phyloP scores from a whole-genome alignment of 805 yeast genomes.

The Candida takata region DNA sequence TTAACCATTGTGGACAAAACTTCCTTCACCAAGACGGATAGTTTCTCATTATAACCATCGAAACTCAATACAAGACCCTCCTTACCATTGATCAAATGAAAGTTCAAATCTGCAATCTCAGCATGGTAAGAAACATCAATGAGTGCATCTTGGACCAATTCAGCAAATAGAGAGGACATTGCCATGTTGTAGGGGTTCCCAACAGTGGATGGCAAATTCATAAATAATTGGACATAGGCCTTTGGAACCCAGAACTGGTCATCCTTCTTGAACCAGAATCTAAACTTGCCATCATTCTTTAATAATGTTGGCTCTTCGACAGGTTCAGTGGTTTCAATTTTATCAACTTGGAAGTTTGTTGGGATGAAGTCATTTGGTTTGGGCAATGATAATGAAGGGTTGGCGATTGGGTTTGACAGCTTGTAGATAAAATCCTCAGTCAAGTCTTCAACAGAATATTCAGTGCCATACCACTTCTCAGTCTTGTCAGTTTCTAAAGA shows the following conservation, averaged over 20 bases:
- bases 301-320: constrained; percentile 55
- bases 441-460: constrained; percentile 47
- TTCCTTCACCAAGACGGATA: constrained; percentile 52
- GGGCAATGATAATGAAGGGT: constrained; percentile 51
- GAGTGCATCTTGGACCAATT: constrained; percentile 67
- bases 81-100: constrained; percentile 48
- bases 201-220: constrained; percentile 59
- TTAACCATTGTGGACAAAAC: constrained; percentile 47
- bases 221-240: constrained; percentile 57
- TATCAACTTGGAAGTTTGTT: constrained; percentile 59
- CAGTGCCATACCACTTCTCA: constrained; percentile 92
- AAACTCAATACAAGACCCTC: constrained; percentile 67
- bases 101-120: constrained; percentile 66
- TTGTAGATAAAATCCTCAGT: constrained; percentile 30
- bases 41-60: constrained; percentile 80
- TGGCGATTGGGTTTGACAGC: constrained; percentile 27
- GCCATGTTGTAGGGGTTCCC: constrained; percentile 53
- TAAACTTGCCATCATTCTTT: constrained; percentile 40
- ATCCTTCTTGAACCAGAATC: constrained; percentile 85
- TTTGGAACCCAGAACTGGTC: constrained; percentile 87
- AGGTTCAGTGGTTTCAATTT: constrained; percentile 29
- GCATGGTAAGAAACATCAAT: constrained; percentile 81
- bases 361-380: constrained; percentile 77
- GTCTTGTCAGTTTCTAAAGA: constrained; percentile 40
- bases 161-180: constrained; percentile 55